Evolutionary conservation across 2,329 filamentous ascomycete genomes (phyloP).

Genomic region (Pyricularia sp.): DNA sequence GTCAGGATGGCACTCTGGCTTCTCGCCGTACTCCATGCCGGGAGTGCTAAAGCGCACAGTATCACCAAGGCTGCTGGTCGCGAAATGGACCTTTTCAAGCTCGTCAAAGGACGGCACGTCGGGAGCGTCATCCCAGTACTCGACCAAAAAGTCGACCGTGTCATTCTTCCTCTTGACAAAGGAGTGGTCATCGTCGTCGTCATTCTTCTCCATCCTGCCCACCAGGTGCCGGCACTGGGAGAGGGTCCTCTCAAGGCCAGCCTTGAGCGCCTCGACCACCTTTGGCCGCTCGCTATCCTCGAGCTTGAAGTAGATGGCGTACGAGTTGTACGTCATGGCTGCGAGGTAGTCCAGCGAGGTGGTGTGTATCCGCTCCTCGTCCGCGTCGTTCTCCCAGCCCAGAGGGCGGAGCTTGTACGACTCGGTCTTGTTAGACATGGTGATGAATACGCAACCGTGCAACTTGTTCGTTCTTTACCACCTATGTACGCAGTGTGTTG

Average conservation of each 20-base stretch:
- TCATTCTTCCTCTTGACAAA: not conserved
- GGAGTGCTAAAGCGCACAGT: not conserved
- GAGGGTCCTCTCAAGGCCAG: not conserved
- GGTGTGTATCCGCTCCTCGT: not conserved
- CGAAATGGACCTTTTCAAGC: not conserved
- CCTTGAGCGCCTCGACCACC: not conserved
- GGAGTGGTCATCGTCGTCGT: not conserved
- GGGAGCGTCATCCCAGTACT: not conserved
- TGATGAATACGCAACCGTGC: not conserved
- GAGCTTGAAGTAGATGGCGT: not conserved
- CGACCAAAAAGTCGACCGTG: not conserved
- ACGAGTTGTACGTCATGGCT: not conserved
- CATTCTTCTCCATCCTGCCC: not conserved
- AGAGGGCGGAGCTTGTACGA: not conserved
- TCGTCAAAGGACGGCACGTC: not conserved
- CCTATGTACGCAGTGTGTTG: not conserved
- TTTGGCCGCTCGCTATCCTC: not conserved
- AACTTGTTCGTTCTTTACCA: not conserved
- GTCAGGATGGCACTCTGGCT: not conserved
- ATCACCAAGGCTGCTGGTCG: not conserved
- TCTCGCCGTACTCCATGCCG: not conserved
- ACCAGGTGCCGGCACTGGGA: not conserved
- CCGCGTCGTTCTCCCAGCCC: not conserved
- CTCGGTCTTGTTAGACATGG: not conserved
- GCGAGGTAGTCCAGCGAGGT: not conserved